Conservation (phyloP, 2,329 filamentous ascomycete genomes). For the Exutisphaerella laricina region DNA sequence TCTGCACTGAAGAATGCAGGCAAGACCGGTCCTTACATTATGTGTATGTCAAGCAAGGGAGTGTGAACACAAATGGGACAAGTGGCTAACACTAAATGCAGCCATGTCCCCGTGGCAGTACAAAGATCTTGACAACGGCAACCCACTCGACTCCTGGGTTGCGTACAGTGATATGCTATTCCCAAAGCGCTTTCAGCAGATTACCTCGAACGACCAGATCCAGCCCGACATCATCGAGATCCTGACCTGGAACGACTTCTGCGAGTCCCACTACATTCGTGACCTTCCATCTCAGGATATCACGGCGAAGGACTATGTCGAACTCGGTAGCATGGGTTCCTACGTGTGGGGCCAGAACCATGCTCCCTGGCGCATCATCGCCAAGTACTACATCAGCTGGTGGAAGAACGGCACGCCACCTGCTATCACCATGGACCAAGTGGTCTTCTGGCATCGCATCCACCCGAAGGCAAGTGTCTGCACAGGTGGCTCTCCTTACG, state of each 20-base stretch:
- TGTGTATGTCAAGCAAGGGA: slow-evolving; percentile 31
- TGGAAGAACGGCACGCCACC: slow-evolving; percentile 34
- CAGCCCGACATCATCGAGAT: slow-evolving; percentile 38
- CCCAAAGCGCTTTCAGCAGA: slow-evolving; percentile 28
- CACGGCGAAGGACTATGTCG: slow-evolving; percentile 29
- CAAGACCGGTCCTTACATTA: slow-evolving; percentile 36
- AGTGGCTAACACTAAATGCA: slow-evolving; percentile 24
- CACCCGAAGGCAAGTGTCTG: slow-evolving; percentile 35
- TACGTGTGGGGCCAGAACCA: slow-evolving; percentile 37
- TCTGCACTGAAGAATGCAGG: slow-evolving; percentile 31
- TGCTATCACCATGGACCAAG: slow-evolving; percentile 32
- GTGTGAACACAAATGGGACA: slow-evolving; percentile 15
- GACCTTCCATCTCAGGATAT: slow-evolving; percentile 31
- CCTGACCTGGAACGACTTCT: slow-evolving; percentile 38
- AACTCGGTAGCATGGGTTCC: slow-evolving; percentile 30
- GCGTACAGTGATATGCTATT: slow-evolving; percentile 37
- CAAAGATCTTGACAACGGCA: slow-evolving; percentile 36
- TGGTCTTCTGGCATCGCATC: slow-evolving; percentile 38
- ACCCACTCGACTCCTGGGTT: slow-evolving; percentile 33
- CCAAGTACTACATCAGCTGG: slow-evolving; percentile 36
- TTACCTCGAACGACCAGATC: slow-evolving; percentile 25
- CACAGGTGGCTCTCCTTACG: slow-evolving; percentile 27
- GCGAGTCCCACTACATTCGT: slow-evolving; percentile 38
- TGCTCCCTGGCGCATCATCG: slow-evolving; percentile 36
- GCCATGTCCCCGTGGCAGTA: slow-evolving; percentile 39